Evolutionary conservation across 192 early-diverging fungal species (phyloP).

Genomic region (Backusella macrospora): DNA sequence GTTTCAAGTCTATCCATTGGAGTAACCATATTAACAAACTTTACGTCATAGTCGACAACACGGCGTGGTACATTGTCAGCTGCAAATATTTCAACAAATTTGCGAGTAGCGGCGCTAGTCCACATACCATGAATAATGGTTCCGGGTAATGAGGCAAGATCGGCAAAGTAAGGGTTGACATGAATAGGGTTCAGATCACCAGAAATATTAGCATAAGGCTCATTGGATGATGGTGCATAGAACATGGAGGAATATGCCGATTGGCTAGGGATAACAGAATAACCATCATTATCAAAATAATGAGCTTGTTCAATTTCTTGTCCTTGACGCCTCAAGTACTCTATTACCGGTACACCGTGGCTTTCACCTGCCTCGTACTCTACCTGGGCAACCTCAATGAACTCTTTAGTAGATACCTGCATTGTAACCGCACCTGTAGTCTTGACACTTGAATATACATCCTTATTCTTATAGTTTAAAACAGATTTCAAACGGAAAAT

Average conservation of each 20-base stretch:
- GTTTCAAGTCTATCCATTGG: constrained; percentile 88
- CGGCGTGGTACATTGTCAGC: constrained; percentile 91
- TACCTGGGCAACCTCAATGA: constrained; percentile 84
- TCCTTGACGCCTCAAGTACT: constrained; percentile 86
- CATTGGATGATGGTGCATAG: constrained; percentile 81
- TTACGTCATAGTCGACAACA: constrained; percentile 82
- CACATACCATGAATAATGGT: constrained; percentile 99
- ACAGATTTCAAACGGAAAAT: constrained; percentile 80
- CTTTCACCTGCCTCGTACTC: constrained; percentile 74
- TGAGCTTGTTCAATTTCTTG: constrained; percentile 85
- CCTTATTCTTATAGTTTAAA: constrained; percentile 59
- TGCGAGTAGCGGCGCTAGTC: constrained; percentile 91
- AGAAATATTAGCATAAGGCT: constrained; percentile 83
- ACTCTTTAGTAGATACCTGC: constrained; percentile 80
- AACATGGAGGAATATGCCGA: constrained; percentile 83
- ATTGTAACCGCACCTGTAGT: constrained; percentile 77
- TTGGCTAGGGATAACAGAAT: constrained; percentile 86
- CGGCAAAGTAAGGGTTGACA: constrained; percentile 93
- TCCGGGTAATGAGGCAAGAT: constrained; percentile 84
- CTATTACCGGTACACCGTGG: constrained; percentile 86
- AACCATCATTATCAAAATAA: constrained; percentile 89
- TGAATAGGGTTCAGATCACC: constrained; percentile 97
- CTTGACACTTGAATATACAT: constrained; percentile 68
- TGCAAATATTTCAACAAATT: constrained; percentile 94
- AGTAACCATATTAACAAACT: constrained; percentile 92